Evolutionary conservation across 1,284 basidiomycete species (phyloP).

Genomic region (Rhodotorula glutinis): DNA sequence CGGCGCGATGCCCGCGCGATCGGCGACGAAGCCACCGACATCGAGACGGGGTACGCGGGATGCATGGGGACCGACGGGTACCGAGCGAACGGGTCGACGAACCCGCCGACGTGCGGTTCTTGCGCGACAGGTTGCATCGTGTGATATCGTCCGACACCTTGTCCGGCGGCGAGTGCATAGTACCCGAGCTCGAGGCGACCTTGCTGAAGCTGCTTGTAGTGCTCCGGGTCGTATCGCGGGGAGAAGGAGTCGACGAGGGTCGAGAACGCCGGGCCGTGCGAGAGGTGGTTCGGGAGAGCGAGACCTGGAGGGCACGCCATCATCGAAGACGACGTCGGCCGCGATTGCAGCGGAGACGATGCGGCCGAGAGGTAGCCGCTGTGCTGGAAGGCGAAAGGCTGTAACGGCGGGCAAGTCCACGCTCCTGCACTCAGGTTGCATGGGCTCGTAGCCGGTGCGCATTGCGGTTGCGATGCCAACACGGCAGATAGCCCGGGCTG

Average conservation of each 20-base stretch:
- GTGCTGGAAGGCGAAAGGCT: background rate
- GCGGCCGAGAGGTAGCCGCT: background rate
- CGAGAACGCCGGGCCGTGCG: background rate
- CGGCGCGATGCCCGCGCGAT: background rate
- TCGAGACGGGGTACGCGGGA: background rate
- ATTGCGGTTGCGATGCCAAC: too few species aligned
- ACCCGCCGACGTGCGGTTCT: background rate
- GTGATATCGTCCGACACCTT: slow-evolving; percentile 18
- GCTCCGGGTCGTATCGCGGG: slow-evolving; percentile 21
- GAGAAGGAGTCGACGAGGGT: slow-evolving; percentile 24
- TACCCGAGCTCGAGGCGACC: slow-evolving; percentile 21
- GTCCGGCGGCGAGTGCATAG: slow-evolving; percentile 33
- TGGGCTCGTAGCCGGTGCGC: too few species aligned
- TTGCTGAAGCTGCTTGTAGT: background rate
- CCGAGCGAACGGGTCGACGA: background rate
- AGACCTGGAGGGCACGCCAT: too few species aligned
- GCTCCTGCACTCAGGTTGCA: background rate
- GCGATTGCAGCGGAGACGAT: slow-evolving; percentile 6
- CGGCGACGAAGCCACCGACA: slow-evolving; percentile 1
- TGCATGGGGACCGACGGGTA: background rate
- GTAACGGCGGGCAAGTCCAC: background rate
- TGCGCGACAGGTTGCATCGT: slow-evolving; percentile 8
- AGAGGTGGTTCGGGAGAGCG: too few species aligned
- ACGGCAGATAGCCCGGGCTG: too few species aligned
- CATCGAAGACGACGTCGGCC: slow-evolving; percentile 11